Base-by-base conservation (phyloP, 2,329 filamentous ascomycete genomes). In the Colletotrichum godetiae region DNA sequence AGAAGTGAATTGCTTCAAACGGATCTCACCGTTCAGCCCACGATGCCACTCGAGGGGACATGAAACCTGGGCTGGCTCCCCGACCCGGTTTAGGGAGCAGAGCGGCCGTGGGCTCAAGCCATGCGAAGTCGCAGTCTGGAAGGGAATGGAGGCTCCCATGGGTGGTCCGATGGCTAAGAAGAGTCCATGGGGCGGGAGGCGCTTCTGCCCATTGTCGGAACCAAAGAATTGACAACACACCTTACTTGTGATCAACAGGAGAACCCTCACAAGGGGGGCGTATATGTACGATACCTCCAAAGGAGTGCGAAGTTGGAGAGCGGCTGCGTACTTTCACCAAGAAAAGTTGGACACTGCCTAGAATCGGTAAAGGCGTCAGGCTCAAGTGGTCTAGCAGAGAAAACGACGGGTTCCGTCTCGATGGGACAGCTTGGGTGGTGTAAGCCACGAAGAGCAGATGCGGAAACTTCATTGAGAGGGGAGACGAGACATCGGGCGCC, bases 371-470 rank as follows among this genome's bases (percentile, higher is more conserved):
- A 13, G 56, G 56, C 67, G 46, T 15, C 24, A 29, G 49, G 61
- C 24, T 24, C n/a, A 10, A 49, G 35, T 12, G 22, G 46, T 13
- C 60, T 59, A 22, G 42, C 12, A 24, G n/a, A 29, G 27, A 12
- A 42, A 58, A 37, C 49, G 49, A 46, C 19, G 49, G 49, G 60
- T 56, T 35, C 49, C 56, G 58, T 31, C 27, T 24, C 29, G 22
- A 19, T 7, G 49, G 56, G 29, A 57, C 13, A 31, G 67, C 22
- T 60, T 53, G 13, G 46, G 19, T 13, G n/a, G 24, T 22, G 49
- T 13, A 71, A 70, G 60, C 57, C 60, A 65, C 67, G 57, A 49
- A 61, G 46, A 56, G 56, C 67, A 65, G 56, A 66, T 57, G 61
- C 61, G 60, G 60, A 61, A 37, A 22, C 27, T 37, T 24, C 67